Evolutionary conservation across 2,329 filamentous ascomycete genomes (phyloP), one percentile per base, ranked within the genome.

Genomic region (Trichophaea hybrida): DNA sequence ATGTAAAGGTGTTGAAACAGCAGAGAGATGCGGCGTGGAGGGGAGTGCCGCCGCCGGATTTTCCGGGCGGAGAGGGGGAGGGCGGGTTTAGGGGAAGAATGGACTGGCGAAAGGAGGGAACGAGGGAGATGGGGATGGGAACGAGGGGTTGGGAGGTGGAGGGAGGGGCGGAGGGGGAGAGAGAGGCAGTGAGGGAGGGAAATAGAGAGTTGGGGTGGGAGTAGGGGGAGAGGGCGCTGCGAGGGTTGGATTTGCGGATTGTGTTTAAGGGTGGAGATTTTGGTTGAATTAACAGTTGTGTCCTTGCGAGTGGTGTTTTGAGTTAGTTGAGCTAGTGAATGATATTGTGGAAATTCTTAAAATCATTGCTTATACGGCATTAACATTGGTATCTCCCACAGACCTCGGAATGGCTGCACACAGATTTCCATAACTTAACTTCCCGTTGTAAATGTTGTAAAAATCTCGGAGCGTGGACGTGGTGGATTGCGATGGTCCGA

Each of bases 1-100:
- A 93, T 67, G 82, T 85, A 0, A 73, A 78, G 24, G 93, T 90
- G 69, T 75, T 91, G 1, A 76, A 73, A 1, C 77, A 80, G 13
- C 88, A 94, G 73, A 78, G 85, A 17, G 75, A 80, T n/a, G 79
- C 81, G 0, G 93, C 93, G 66, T 71, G 84, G 2, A 70, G 74
- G 0, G 89, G 88, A 4, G 80, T 77, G 0, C 84, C 83, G 0
- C 80, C 78, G 0, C 83, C 82, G 34, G 85, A 88, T 66, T 88
- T 88, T 69, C 84, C 84, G 0, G 86, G 86, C 0, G 74, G 78
- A 55, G 35, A 44, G 34, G 62, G 62, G 7, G 61, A 61, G 55
- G 46, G 4, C 2, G 54, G 44, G n/a, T 60, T 56, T 37, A n/a
- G 6, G 3, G 64, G 63, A 13, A 51, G 54, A 31, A 55, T 53